Evolutionary conservation across 371 early-diverging fungal genomes (phyloP).

Genomic region (Mucor irregularis): DNA sequence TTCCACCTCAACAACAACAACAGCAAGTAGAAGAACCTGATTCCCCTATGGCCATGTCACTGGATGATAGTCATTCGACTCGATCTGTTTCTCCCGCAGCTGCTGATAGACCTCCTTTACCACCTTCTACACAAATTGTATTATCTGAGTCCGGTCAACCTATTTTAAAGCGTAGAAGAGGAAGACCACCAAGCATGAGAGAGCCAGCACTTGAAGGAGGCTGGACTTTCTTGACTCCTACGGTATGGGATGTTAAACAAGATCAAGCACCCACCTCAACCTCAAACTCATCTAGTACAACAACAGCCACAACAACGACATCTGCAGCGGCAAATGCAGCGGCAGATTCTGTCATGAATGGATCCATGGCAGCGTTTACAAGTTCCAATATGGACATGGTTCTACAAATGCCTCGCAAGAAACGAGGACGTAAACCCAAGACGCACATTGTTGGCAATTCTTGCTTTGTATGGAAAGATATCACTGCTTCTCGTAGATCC

Average conservation of each 20-base stretch:
- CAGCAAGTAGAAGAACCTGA: too few relatives aligned
- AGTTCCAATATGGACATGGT: conserved; percentile 45
- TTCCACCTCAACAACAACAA: background rate
- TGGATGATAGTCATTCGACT: background rate
- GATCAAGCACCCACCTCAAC: background rate
- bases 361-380: conserved; percentile 43
- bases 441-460: conserved; percentile 51
- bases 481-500: conserved; percentile 4
- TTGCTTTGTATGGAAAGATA: conserved; percentile 51
- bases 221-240: conserved; percentile 50
- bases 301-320: background rate
- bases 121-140: conserved; percentile 32
- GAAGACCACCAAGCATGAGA: conserved; percentile 39
- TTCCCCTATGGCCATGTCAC: too few relatives aligned
- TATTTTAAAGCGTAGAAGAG: conserved; percentile 46
- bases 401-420: conserved; percentile 42
- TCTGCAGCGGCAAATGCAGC: background rate
- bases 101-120: conserved; percentile 6
- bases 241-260: conserved; percentile 50
- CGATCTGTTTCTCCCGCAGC: background rate
- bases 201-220: conserved; percentile 36
- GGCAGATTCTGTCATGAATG: conserved; percentile 16
- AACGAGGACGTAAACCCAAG: conserved; percentile 52
- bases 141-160: conserved; percentile 36
- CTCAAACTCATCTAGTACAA: too few relatives aligned